Percentiles rank a stretch among this genome's conserved stretches.
Evolutionary conservation across 805 yeast genomes (phyloP).

Genomic region (Maudiozyma barnettii): DNA sequence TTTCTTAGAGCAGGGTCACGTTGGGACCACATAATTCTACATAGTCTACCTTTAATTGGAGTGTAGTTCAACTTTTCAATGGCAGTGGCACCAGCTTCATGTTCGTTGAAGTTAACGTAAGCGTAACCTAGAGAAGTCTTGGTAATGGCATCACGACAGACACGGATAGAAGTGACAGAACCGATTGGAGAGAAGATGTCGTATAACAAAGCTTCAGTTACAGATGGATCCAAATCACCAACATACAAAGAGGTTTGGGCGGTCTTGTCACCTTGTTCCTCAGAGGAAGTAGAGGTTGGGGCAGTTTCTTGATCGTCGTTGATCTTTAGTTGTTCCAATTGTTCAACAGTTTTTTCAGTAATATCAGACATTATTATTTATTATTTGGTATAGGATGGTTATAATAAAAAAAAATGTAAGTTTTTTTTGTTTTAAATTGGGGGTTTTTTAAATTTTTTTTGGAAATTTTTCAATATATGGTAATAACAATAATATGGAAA

Average conservation of each 20-base stretch:
- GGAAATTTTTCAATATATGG: slow-evolving; percentile 9
- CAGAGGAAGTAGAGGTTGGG: slow-evolving; percentile 6
- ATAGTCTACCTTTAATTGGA: slow-evolving; percentile 87
- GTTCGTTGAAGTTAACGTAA: slow-evolving; percentile 88
- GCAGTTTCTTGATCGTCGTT: slow-evolving; percentile 28
- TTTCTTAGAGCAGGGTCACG: slow-evolving; percentile 94
- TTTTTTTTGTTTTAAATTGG: neutral
- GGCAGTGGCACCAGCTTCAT: slow-evolving; percentile 87
- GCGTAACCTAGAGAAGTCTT: slow-evolving; percentile 97
- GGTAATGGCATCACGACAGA: slow-evolving; percentile 96
- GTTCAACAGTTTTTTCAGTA: slow-evolving; percentile 31
- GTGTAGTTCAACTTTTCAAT: slow-evolving; percentile 92
- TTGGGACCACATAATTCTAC: slow-evolving; percentile 99
- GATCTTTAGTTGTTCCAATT: slow-evolving; percentile 28
- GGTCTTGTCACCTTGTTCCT: slow-evolving; percentile 33
- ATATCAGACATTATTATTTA: slow-evolving; percentile 27
- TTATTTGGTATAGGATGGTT: slow-evolving; percentile 10
- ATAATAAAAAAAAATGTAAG: slow-evolving; percentile 1
- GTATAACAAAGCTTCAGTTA: slow-evolving; percentile 88
- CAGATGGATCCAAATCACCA: slow-evolving; percentile 89
- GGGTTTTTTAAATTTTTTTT: slow-evolving; percentile 16
- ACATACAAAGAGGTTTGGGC: slow-evolving; percentile 84
- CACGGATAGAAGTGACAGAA: slow-evolving; percentile 92
- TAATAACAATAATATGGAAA: slow-evolving; percentile 1
- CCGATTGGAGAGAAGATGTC: slow-evolving; percentile 94